Conservation (phyloP, 139 green algal genomes). For the Asterochloris erici region DNA sequence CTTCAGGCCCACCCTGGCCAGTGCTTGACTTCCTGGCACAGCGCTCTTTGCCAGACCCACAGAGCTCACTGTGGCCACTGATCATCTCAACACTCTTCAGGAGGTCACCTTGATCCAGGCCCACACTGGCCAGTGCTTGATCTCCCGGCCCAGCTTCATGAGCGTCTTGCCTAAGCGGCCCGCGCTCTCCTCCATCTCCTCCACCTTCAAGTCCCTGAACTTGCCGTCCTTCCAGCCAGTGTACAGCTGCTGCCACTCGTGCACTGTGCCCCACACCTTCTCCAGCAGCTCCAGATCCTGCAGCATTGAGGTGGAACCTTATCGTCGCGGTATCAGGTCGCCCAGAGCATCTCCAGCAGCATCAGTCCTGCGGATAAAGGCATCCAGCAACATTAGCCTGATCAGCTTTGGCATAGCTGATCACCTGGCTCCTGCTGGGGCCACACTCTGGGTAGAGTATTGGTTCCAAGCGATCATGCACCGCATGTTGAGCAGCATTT, state of each 20-base stretch:
- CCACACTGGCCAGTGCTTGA: constrained; percentile 75
- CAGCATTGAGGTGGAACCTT: constrained; percentile 13
- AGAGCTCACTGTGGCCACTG: background rate
- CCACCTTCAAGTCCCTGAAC: constrained; percentile 76
- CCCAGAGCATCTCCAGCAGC: too few species aligned
- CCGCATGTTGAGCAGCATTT: too few species aligned
- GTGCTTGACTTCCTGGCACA: too few species aligned
- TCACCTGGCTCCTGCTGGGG: too few species aligned
- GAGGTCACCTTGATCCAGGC: constrained; percentile 41
- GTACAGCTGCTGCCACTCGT: constrained; percentile 76
- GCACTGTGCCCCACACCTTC: constrained; percentile 65
- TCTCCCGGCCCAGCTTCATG: constrained; percentile 72
- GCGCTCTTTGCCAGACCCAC: background rate
- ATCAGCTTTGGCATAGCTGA: too few species aligned
- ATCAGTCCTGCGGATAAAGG: too few species aligned
- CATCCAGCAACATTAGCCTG: too few species aligned
- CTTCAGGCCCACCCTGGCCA: too few species aligned
- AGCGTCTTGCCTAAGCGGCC: constrained; percentile 61
- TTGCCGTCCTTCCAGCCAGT: constrained; percentile 74
- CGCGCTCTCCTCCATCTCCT: constrained; percentile 79
- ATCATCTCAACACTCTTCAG: too few species aligned
- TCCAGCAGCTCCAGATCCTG: constrained; percentile 71
- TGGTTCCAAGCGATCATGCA: too few species aligned
- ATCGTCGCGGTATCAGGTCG: too few species aligned
- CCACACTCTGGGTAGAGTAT: too few species aligned